Percentiles rank a stretch among this genome's conserved stretches.
Conservation (phyloP, 306 rosid species). For the Lathyrus sativus region DNA sequence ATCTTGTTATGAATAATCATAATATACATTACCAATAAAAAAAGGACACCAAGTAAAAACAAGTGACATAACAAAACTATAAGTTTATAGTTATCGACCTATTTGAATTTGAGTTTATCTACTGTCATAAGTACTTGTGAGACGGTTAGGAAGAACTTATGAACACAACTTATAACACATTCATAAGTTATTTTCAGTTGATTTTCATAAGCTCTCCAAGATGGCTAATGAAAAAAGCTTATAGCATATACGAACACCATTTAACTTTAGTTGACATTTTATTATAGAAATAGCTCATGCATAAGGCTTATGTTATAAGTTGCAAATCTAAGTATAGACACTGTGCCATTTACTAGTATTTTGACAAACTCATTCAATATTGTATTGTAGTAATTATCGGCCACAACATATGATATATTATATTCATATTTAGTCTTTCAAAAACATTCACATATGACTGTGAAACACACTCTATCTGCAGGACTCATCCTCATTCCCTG, state of each 20-base stretch:
- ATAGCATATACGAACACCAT: background rate
- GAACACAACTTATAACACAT: too few relatives aligned
- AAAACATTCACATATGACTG: constrained; percentile 11
- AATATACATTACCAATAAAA: background rate
- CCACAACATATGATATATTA: too few relatives aligned
- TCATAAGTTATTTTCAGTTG: too few relatives aligned
- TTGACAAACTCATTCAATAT: too few relatives aligned
- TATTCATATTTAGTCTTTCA: constrained; percentile 11
- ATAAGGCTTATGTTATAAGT: background rate
- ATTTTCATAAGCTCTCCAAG: background rate
- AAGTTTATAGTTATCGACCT: background rate
- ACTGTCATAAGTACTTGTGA: background rate
- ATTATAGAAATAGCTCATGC: background rate
- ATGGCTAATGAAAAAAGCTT: background rate
- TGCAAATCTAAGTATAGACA: too few relatives aligned
- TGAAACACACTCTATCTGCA: constrained; percentile 41
- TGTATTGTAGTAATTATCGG: too few relatives aligned
- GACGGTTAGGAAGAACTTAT: background rate
- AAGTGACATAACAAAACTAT: background rate
- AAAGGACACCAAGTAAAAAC: too few relatives aligned
- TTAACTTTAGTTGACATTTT: too few relatives aligned
- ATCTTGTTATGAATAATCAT: background rate
- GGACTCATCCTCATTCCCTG: constrained; percentile 61
- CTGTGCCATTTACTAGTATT: too few relatives aligned
- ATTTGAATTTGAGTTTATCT: background rate